Percentiles rank a stretch among this genome's conserved stretches.
Conservation (phyloP, 1,139 yeast genomes). For the Maudiozyma humilis region DNA sequence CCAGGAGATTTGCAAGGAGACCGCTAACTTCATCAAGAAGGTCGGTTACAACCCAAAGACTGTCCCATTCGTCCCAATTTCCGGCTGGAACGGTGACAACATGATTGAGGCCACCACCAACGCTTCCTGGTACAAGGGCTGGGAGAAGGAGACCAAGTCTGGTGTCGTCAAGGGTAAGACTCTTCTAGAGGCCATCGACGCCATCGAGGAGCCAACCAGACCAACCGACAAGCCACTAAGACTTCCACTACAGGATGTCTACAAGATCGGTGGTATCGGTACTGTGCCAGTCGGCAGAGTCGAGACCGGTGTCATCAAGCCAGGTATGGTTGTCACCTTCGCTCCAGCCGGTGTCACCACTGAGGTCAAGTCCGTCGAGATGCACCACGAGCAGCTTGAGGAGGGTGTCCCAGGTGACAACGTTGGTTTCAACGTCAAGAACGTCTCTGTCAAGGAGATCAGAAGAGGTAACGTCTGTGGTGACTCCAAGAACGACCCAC, state of each 20-base stretch:
- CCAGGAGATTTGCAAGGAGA: conserved; percentile 77
- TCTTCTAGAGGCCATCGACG: conserved; percentile 78
- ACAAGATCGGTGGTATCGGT: conserved; percentile 87
- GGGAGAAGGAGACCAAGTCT: conserved; percentile 78
- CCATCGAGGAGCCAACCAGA: conserved; percentile 78
- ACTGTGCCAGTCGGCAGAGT: conserved; percentile 94
- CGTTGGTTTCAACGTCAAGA: conserved; percentile 92
- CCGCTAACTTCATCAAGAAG: conserved; percentile 84
- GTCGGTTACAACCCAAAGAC: conserved; percentile 89
- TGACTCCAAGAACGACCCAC: conserved; percentile 94
- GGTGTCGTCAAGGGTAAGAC: conserved; percentile 78
- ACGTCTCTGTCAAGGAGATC: conserved; percentile 87
- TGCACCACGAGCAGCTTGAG: conserved; percentile 83
- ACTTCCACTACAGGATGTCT: conserved; percentile 86
- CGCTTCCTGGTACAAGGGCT: conserved; percentile 91
- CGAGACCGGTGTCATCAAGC: conserved; percentile 86
- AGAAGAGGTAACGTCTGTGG: conserved; percentile 95
- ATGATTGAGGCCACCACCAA: conserved; percentile 76
- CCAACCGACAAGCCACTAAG: conserved; percentile 87
- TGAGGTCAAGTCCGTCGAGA: conserved; percentile 88
- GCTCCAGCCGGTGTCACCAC: conserved; percentile 92
- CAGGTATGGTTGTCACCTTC: conserved; percentile 84
- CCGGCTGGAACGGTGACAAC: conserved; percentile 94
- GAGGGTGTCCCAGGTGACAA: conserved; percentile 93
- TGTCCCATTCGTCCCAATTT: conserved; percentile 85